These are phyloP conservation scores for Cercospora sp. DNA, from an alignment of 2,329 filamentous ascomycete genomes.

Conservation along the genomic window DNA sequence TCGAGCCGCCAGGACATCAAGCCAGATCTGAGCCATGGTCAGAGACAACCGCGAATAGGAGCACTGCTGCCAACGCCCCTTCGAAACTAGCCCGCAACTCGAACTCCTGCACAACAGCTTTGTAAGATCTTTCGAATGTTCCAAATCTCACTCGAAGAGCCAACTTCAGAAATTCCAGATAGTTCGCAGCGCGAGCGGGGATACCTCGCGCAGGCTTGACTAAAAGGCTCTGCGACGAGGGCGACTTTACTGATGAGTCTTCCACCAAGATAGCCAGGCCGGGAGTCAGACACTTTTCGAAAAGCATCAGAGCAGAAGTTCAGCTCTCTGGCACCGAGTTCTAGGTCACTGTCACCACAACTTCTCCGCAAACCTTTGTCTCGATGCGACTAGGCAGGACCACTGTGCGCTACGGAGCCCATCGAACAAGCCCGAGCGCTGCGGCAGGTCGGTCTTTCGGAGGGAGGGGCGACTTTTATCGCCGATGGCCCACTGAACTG, in stretches of 20 bases:
- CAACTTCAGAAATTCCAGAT: neutral
- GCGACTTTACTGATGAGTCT: neutral
- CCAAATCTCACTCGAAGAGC: neutral
- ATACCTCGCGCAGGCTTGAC: neutral
- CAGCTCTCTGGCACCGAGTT: neutral
- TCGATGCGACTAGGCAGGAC: neutral
- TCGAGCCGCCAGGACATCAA: neutral
- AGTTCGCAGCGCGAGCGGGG: neutral
- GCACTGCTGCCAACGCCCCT: neutral
- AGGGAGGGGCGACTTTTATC: neutral
- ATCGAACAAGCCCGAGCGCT: neutral
- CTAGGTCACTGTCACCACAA: neutral
- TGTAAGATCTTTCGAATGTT: neutral
- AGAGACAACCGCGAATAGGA: neutral
- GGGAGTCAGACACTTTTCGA: neutral
- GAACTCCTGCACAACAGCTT: neutral
- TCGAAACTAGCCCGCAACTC: neutral
- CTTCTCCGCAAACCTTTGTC: neutral
- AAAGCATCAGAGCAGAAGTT: neutral
- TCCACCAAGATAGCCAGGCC: neutral
- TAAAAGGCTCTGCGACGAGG: neutral
- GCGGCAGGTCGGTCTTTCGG: neutral
- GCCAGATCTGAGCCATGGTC: neutral
- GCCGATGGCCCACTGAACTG: neutral
- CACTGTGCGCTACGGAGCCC: neutral